Evolutionary conservation across 352 stramenopile genomes (phyloP), one percentile per base, ranked within the genome.

Genomic region (Saprolegnia parasitica): DNA sequence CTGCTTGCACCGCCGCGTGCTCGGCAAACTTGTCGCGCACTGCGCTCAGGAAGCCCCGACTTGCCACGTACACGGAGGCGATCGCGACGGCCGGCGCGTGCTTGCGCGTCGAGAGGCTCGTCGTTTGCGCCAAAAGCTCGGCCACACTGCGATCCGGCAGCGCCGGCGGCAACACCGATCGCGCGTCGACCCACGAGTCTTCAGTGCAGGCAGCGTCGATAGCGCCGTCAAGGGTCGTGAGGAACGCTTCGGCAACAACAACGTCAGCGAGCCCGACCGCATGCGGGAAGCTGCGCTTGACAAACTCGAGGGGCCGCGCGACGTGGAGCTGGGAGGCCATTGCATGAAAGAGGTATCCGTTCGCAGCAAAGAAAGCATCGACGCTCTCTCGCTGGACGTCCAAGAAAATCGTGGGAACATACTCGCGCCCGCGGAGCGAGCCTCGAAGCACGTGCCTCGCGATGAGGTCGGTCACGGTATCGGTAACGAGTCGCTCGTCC

Each of bases 331-430:
- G 56, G 5, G 29, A 20, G 0, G 86, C 83, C 47, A 84, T 73
- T 13, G 76, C 56, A 58, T 92, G 77, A 37, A 89, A 79, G 35
- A 93, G 65, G 67, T 89, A 95, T 32, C 83, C 83, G 63, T 95
- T 95, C 68, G 92, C 77, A 73, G 89, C 77, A 66, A 93, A 95
- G 67, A 95, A 95, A n/a, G 80, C 89, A 74, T 84, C 89, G 77
- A 93, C 83, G 52, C 76, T 85, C 68, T 86, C 78, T 15, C 82
- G 78, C 74, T 95, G 87, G 0, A 81, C 77, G 5, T 81, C 83
- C 56, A 93, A 75, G 52, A 95, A 95, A 21, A 90, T 80, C 57
- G 80, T 86, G 9, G 87, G 87, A 21, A 95, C 80, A 68, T 90
- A 95, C 70, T 93, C 87, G 1, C 84, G 76, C 16, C 85, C 85